phyloP scores from a whole-genome alignment of 257 asterid species.

The Coffea eugenioides region DNA sequence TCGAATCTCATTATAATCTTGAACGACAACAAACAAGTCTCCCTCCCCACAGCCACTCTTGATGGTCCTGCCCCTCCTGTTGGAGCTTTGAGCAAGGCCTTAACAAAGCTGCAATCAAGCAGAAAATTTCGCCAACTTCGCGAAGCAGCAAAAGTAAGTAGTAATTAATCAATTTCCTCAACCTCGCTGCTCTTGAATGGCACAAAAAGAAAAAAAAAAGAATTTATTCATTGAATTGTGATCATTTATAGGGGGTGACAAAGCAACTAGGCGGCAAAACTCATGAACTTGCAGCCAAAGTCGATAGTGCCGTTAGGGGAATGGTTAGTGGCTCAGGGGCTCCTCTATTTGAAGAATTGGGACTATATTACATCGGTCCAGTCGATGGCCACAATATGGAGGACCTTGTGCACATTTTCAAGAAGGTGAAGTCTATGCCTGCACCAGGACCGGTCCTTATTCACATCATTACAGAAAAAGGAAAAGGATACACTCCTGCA shows the following conservation, averaged over 20 bases:
- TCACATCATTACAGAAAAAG: constrained; percentile 60
- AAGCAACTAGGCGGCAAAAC: constrained; percentile 44
- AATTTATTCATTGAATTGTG: too few relatives aligned
- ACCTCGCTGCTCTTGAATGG: too few relatives aligned
- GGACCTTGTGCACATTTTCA: constrained; percentile 56
- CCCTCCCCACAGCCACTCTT: constrained; percentile 65
- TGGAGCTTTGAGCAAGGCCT: constrained; percentile 63
- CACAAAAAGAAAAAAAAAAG: too few relatives aligned
- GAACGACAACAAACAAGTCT: constrained; percentile 72
- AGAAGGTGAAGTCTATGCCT: constrained; percentile 51
- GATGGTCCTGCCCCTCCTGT: constrained; percentile 85
- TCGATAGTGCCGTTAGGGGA: constrained; percentile 44
- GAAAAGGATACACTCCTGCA: constrained; percentile 68
- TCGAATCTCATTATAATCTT: constrained; percentile 56
- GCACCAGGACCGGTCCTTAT: constrained; percentile 57
- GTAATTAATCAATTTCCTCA: neutral
- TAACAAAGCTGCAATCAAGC: constrained; percentile 49
- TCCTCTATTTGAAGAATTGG: constrained; percentile 60
- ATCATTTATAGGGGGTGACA: constrained; percentile 30
- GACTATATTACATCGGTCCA: constrained; percentile 67
- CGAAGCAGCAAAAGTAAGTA: constrained; percentile 52
- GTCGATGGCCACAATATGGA: constrained; percentile 58
- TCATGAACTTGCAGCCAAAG: constrained; percentile 53
- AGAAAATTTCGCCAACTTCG: constrained; percentile 50
- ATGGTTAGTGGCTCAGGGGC: constrained; percentile 40